Evolutionary conservation across 1,284 basidiomycete genomes (phyloP), one percentile per base, ranked within the genome.

Genomic region (Pseudozyma flocculosa): DNA sequence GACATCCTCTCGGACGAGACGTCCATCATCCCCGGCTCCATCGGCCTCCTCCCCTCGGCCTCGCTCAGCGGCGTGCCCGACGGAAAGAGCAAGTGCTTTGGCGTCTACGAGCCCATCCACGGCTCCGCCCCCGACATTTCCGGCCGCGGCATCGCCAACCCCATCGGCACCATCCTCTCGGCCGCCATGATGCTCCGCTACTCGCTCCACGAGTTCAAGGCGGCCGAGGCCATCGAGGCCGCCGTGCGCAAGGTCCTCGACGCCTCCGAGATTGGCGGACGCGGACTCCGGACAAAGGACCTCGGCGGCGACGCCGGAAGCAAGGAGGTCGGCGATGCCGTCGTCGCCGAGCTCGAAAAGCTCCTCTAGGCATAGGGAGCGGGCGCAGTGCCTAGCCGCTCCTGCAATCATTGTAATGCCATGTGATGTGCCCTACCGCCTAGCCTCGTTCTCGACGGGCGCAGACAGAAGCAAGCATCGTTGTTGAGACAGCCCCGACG

Each of bases 1-100:
- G 76, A 79, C 51, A 95, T 92, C 74, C 85, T 96, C 49, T 94
- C 92, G 13, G 93, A 97, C 79, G 92, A 98, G 80, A 87, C 88
- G 17, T 96, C 92, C 67, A 92, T 98, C 64, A 97, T 98, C 73
- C 95, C 94, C 23, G 95, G 95, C 22, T 95, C 95, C 26, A 86
- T 98, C 8, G 95, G 95, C 51, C 85, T 99, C 21, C 84, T 98
- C 14, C 94, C 95, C 18, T 97, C 94, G 11, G 94, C 94, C 11
- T 96, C 92, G 11, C 85, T 96, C 15, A 89, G 92, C 7, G 92
- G 91, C 40, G 88, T 92, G 26, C 95, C 94, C 1, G 86, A 87
- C 38, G 82, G 86, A 45, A 84, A 87, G 26, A 81, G 79, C 17
- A 84, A 85, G 26, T 82, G 85, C 57, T 79, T 84, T 14, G 95